phyloP scores from a whole-genome alignment of 495 filamentous ascomycete genomes.

The Parathielavia hyrcaniae region DNA sequence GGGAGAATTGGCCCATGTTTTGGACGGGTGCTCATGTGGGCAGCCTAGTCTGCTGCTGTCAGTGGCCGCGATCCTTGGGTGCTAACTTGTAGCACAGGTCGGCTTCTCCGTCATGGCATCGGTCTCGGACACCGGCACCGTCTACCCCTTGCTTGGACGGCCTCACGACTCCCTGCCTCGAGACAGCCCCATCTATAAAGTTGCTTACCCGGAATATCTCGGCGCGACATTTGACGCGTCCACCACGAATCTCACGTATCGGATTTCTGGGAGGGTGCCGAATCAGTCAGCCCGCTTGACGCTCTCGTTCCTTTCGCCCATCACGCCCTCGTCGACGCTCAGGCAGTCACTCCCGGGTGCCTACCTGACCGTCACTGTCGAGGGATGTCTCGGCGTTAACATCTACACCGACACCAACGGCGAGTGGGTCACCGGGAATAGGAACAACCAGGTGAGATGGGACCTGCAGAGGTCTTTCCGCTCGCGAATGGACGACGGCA shows the following conservation, averaged over 20 bases:
- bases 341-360: conserved; percentile 86
- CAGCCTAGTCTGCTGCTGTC: neutral
- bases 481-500: conserved; percentile 8
- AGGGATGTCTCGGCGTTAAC: conserved; percentile 65
- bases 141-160: conserved; percentile 84
- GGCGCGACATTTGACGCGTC: conserved; percentile 86
- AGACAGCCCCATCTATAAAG: conserved; percentile 48
- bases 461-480: conserved; percentile 41
- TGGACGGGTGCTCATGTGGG: conserved; percentile 68
- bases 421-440: conserved; percentile 77
- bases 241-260: conserved; percentile 85
- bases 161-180: conserved; percentile 69
- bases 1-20: conserved; percentile 92
- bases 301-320: conserved; percentile 84
- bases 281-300: conserved; percentile 51
- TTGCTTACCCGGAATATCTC: conserved; percentile 65
- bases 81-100: conserved; percentile 41
- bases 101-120: conserved; percentile 77
- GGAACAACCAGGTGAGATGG: conserved; percentile 64
- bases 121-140: conserved; percentile 58
- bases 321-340: conserved; percentile 86
- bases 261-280: conserved; percentile 47
- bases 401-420: conserved; percentile 87
- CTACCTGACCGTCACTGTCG: conserved; percentile 71
- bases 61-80: neutral